Evolutionary conservation across 345 rosid genomes (phyloP), one percentile per base, ranked within the genome.

Genomic region (Salix viminalis): DNA sequence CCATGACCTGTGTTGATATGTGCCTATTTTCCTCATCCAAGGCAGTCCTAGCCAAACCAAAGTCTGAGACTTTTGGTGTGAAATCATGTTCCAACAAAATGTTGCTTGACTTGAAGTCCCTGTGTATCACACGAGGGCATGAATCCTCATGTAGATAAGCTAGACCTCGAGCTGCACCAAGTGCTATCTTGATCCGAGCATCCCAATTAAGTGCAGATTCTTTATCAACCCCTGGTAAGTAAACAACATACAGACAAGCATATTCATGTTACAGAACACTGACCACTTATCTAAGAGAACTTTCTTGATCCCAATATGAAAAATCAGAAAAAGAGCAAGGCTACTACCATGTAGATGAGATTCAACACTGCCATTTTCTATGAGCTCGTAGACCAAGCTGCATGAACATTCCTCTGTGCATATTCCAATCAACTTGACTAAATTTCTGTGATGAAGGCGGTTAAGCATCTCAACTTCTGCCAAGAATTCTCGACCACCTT

Each of bases 401-500:
- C 97, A 96, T 44, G 79, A 76, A 19, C 81, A 92, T 75, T 93
- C 97, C 87, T 93, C 97, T 14, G 88, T 87, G 82, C 99, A 96
- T 77, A 96, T 93, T 64, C 99, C 99, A 5, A 96, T 91, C 83
- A 96, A 77, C 84, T 93, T 91, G 77, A 96, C 99, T 72, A 96
- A 82, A 83, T 96, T 93, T 80, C 99, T 85, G 77, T 96, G 99
- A 83, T 96, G 98, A 79, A 96, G 90, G 70, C 98, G 99, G 74
- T 98, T 96, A 80, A 96, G 96, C 98, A 96, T 96, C 86, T 96
- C 99, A 3, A 93, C 91, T 83, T 96, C 98, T 10, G 99, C 97
- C 83, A 93, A 84, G 88, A 96, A 93, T 86, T 93, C 98, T 48
- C 96, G 85, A 78, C 92, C 83, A 42, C 98, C 96, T 84, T 96